A percentile compares a stretch with the other conserved stretches of the same genome.
Conservation (phyloP, 495 filamentous ascomycete genomes). For the Penicillium chermesinum region DNA sequence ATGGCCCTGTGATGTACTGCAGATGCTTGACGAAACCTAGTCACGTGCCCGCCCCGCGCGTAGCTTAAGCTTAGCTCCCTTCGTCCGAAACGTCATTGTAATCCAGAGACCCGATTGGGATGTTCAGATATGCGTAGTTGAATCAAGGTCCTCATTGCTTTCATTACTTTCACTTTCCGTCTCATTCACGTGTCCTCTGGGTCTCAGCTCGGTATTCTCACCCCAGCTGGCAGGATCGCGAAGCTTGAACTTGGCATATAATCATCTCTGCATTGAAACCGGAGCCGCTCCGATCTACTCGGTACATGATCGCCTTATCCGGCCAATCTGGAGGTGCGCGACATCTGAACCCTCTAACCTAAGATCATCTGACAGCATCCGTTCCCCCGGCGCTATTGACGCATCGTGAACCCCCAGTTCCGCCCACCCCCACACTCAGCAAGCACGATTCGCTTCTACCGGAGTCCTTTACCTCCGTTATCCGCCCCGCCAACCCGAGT, state of each 20-base stretch:
- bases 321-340: background rate
- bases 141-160: too few species aligned
- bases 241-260: too few species aligned
- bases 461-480: slow-evolving; percentile 10
- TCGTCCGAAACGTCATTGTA: slow-evolving; percentile 37
- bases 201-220: too few species aligned
- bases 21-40: slow-evolving; percentile 9
- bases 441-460: background rate
- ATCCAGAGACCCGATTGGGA: too few species aligned
- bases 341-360: slow-evolving; percentile 5
- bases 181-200: too few species aligned
- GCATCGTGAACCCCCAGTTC: background rate
- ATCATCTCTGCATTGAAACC: background rate
- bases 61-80: slow-evolving; percentile 22
- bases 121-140: too few species aligned
- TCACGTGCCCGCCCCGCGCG: slow-evolving; percentile 10
- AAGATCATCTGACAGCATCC: slow-evolving; percentile 28
- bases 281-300: background rate
- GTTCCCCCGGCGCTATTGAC: slow-evolving; percentile 35
- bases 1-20: slow-evolving; percentile 17
- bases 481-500: slow-evolving; percentile 25
- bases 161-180: too few species aligned
- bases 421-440: background rate
- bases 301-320: background rate
- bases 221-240: too few species aligned